Percentiles rank a stretch among this genome's conserved stretches.
These are phyloP conservation scores for Septoria linicola DNA, from an alignment of 2,329 filamentous ascomycete species.

Conservation along the genomic window DNA sequence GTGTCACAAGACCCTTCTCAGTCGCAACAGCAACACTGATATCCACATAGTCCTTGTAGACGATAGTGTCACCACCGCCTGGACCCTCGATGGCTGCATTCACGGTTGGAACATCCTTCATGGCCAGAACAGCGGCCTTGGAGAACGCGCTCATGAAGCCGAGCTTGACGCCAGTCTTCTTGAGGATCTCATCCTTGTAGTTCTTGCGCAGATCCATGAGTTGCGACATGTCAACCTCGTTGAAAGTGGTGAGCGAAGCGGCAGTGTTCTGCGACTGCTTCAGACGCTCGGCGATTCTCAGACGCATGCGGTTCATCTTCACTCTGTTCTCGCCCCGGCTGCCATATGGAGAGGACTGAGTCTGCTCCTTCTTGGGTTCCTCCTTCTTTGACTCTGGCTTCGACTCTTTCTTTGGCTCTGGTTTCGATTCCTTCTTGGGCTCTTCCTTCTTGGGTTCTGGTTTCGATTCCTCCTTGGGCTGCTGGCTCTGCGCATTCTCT, in stretches of 20 bases:
- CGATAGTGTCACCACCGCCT: slow-evolving; percentile 92
- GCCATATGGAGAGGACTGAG: slow-evolving; percentile 53
- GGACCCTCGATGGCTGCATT: slow-evolving; percentile 97
- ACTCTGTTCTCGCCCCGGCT: slow-evolving; percentile 86
- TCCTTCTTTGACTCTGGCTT: slow-evolving; percentile 39
- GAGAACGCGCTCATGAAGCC: slow-evolving; percentile 99
- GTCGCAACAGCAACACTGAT: slow-evolving; percentile 96
- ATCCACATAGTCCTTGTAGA: slow-evolving; percentile 97
- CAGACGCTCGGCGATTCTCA: slow-evolving; percentile 92
- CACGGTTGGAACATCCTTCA: slow-evolving; percentile 90
- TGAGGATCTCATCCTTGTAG: slow-evolving; percentile 94
- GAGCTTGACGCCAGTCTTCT: slow-evolving; percentile 95
- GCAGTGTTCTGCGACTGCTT: slow-evolving; percentile 99
- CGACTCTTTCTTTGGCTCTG: slow-evolving; percentile 44
- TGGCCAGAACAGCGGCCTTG: slow-evolving; percentile 82
- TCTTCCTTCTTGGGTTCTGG: slow-evolving; percentile 49
- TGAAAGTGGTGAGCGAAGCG: slow-evolving; percentile 95
- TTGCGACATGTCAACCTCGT: slow-evolving; percentile 98
- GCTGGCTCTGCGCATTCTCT: slow-evolving; percentile 48
- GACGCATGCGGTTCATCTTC: slow-evolving; percentile 99
- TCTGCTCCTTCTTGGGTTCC: slow-evolving; percentile 40
- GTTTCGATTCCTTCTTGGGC: slow-evolving; percentile 42
- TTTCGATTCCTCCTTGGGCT: slow-evolving; percentile 43
- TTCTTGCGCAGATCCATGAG: slow-evolving; percentile 96
- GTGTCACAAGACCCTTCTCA: slow-evolving; percentile 94